Evolutionary conservation across 2,329 filamentous ascomycete genomes (phyloP), one percentile per base, ranked within the genome.

Genomic region (Balansia obtecta): DNA sequence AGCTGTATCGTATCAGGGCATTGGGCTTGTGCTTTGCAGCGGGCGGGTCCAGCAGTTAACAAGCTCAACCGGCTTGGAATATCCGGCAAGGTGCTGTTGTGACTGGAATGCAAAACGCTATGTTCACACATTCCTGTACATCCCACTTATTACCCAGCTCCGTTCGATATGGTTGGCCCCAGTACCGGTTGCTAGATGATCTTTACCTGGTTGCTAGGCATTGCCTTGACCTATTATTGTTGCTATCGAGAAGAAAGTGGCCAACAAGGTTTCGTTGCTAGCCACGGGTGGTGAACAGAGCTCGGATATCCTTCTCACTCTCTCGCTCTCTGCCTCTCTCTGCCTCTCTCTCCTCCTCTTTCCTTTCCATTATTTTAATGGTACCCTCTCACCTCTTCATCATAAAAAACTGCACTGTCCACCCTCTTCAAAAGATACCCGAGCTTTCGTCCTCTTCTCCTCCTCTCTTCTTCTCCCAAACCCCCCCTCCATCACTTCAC

Each of bases 71-170:
- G 41, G 30, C 27, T 39, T 41, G 47, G 47, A 32, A 49, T 49
- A 49, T 49, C 42, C 32, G 46, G 34, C 50, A 33, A 49, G 50
- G 40, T 48, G 39, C 39, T 42, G 41, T 45, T 40, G 40, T 16
- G 50, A 52, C 52, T 54, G 52, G 52, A 54, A 54, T 54, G 52
- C 45, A 39, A 43, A 47, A 44, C 52, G 52, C 45, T 40, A 50
- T 53, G 42, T 51, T 49, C 49, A 51, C 47, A 43, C 50, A 54
- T 54, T 54, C 50, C 52, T 52, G 45, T 39, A 40, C 34, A 43
- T 54, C 34, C 50, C 50, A 51, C 46, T 46, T 49, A 16, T 33
- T 44, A 43, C 39, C 48, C 49, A 45, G 46, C 45, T 12, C 50
- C 46, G 46, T 45, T 42, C 43, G 52, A 53, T 48, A 52, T 46